A percentile compares a stretch with the other conserved stretches of the same genome.
Conservation (phyloP, 2,329 filamentous ascomycete species). For the Lachnum nothofagi region DNA sequence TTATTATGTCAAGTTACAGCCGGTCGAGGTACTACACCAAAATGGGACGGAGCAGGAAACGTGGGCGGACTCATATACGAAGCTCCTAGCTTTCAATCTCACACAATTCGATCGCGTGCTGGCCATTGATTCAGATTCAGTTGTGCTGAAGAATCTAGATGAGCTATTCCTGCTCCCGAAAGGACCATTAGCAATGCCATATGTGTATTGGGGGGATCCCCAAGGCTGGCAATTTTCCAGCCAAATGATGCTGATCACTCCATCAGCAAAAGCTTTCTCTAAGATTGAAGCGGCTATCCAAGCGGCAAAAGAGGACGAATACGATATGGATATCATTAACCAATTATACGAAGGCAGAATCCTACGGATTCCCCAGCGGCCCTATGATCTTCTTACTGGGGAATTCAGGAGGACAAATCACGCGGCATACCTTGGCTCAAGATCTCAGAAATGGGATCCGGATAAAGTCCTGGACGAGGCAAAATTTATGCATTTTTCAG, state of each 20-base stretch:
- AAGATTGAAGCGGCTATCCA: constrained; percentile 19
- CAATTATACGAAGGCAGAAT: constrained; percentile 47
- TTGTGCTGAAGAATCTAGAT: constrained; percentile 25
- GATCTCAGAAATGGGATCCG: constrained; percentile 48
- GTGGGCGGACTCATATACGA: constrained; percentile 27
- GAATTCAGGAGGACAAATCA: constrained; percentile 53
- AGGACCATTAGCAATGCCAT: constrained; percentile 28
- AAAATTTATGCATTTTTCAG: constrained; percentile 56
- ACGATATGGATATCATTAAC: constrained; percentile 39
- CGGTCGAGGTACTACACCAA: constrained; percentile 21
- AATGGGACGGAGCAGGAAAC: constrained; percentile 14
- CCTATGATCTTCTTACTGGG: constrained; percentile 50
- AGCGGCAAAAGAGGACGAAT: constrained; percentile 16
- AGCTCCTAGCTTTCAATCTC: constrained; percentile 30
- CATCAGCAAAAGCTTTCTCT: constrained; percentile 18
- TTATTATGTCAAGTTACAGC: constrained; percentile 25
- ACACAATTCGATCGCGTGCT: constrained; percentile 26
- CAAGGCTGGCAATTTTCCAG: constrained; percentile 22
- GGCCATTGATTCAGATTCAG: constrained; percentile 23
- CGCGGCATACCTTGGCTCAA: constrained; percentile 43
- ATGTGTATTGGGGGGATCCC: constrained; percentile 24
- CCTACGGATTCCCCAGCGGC: constrained; percentile 51
- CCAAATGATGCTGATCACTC: constrained; percentile 25
- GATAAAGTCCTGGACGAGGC: constrained; percentile 46
- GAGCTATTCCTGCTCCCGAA: constrained; percentile 26